Evolutionary conservation across 345 rosid genomes (phyloP).

Genomic region (Dimocarpus longan): DNA sequence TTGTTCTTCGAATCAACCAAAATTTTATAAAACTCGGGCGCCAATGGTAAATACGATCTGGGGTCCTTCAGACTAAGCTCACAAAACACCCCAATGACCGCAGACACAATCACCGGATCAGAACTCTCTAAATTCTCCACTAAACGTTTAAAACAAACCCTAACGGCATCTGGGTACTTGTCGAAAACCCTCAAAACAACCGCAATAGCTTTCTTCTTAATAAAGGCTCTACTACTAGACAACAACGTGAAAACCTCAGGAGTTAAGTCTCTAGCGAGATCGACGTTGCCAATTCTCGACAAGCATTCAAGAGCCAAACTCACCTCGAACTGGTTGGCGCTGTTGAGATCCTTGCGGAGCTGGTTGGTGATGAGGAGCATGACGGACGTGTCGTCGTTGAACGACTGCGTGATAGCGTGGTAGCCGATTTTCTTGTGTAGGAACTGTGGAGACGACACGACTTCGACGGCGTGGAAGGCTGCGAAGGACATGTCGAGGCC

Average conservation of each 20-base stretch:
- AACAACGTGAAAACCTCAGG: slow-evolving; percentile 79
- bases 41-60: slow-evolving; percentile 73
- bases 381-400: slow-evolving; percentile 78
- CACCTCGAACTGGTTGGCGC: slow-evolving; percentile 71
- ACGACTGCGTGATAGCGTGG: slow-evolving; percentile 79
- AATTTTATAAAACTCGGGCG: slow-evolving; percentile 83
- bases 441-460: slow-evolving; percentile 76
- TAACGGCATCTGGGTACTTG: slow-evolving; percentile 85
- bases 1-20: slow-evolving; percentile 86
- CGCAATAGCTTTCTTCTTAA: slow-evolving; percentile 76
- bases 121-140: slow-evolving; percentile 87
- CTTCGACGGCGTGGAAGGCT: slow-evolving; percentile 83
- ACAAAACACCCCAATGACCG: slow-evolving; percentile 80
- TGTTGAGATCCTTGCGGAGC: slow-evolving; percentile 78
- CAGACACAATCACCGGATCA: slow-evolving; percentile 62
- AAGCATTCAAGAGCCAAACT: slow-evolving; percentile 84
- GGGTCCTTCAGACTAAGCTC: slow-evolving; percentile 80
- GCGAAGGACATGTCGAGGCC: slow-evolving; percentile 89
- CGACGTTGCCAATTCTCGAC: slow-evolving; percentile 68
- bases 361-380: slow-evolving; percentile 83
- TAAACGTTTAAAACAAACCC: slow-evolving; percentile 86
- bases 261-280: slow-evolving; percentile 87
- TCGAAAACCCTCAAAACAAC: slow-evolving; percentile 78
- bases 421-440: slow-evolving; percentile 76
- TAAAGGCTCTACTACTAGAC: slow-evolving; percentile 61